phyloP scores from a whole-genome alignment of 2,329 filamentous ascomycete species.

The Nigrospora sphaerica region DNA sequence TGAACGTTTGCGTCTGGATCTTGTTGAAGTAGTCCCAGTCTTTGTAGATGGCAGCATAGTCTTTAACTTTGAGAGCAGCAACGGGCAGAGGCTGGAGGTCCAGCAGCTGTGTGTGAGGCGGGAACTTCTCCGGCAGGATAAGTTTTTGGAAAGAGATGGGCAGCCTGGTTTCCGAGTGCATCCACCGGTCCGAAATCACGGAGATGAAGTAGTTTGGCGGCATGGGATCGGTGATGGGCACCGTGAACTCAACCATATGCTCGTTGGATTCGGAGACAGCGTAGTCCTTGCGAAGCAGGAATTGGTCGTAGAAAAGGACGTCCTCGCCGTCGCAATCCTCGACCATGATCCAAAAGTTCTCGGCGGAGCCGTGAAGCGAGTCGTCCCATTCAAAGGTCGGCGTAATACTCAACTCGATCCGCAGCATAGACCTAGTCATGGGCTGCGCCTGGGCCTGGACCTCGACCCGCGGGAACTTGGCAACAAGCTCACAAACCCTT shows the following conservation, averaged over 20 bases:
- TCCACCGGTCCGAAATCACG: constrained; percentile 91
- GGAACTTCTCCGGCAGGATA: constrained; percentile 90
- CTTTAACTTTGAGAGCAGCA: constrained; percentile 77
- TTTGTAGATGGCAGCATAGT: constrained; percentile 75
- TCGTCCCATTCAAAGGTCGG: constrained; percentile 97
- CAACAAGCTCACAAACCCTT: constrained; percentile 75
- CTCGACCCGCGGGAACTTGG: constrained; percentile 89
- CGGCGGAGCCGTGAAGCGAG: constrained; percentile 74
- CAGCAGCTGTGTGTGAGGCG: constrained; percentile 83
- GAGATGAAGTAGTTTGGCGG: constrained; percentile 98
- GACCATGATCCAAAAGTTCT: constrained; percentile 95
- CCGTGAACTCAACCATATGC: constrained; percentile 92
- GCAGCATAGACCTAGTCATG: constrained; percentile 87
- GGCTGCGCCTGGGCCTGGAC: constrained; percentile 92
- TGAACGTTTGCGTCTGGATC: constrained; percentile 95
- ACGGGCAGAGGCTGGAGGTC: constrained; percentile 89
- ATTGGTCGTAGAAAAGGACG: constrained; percentile 90
- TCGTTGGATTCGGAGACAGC: constrained; percentile 81
- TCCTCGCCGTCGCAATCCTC: constrained; percentile 98
- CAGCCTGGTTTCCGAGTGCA: constrained; percentile 92
- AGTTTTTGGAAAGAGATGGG: constrained; percentile 93
- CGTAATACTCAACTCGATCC: constrained; percentile 82
- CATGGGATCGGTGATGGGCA: constrained; percentile 95
- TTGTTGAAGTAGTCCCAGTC: constrained; percentile 90
- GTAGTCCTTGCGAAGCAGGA: constrained; percentile 85